Evolutionary conservation across 352 stramenopile species (phyloP).

Genomic region (Phytopythium vexans): DNA sequence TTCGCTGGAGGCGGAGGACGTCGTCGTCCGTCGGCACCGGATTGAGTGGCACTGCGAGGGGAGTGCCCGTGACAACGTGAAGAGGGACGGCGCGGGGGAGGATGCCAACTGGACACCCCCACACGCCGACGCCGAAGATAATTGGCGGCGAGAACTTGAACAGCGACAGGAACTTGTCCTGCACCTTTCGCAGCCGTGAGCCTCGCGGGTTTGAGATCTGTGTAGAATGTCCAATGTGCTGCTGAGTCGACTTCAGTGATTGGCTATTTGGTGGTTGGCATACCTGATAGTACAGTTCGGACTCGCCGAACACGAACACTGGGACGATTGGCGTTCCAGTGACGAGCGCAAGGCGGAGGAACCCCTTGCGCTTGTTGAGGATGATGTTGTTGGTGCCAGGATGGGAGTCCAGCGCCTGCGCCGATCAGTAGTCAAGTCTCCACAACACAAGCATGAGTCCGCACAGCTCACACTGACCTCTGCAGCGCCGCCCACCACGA

Average conservation of each 20-base stretch:
- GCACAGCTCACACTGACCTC: conserved; percentile 16
- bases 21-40: conserved; percentile 31
- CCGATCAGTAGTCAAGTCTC: not conserved
- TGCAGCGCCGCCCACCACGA: conserved; percentile 44
- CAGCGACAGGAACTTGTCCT: conserved; percentile 29
- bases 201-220: conserved; percentile 41
- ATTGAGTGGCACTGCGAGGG: conserved; percentile 41
- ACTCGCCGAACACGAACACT: conserved; percentile 73
- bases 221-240: not conserved
- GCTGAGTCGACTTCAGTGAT: not conserved
- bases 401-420: conserved; percentile 40
- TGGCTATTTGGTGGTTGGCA: not conserved
- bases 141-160: conserved; percentile 47
- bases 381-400: conserved; percentile 46
- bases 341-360: conserved; percentile 57
- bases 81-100: conserved; percentile 32
- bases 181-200: conserved; percentile 28
- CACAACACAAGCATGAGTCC: no score
- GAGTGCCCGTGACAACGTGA: conserved; percentile 35
- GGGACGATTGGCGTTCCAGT: conserved; percentile 56
- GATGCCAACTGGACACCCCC: conserved; percentile 25
- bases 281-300: conserved; percentile 46
- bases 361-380: conserved; percentile 61
- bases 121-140: conserved; percentile 22
- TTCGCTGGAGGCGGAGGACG: conserved; percentile 39